phyloP scores from a whole-genome alignment of 2,329 filamentous ascomycete species.

The Verticillium zaregamsianum region DNA sequence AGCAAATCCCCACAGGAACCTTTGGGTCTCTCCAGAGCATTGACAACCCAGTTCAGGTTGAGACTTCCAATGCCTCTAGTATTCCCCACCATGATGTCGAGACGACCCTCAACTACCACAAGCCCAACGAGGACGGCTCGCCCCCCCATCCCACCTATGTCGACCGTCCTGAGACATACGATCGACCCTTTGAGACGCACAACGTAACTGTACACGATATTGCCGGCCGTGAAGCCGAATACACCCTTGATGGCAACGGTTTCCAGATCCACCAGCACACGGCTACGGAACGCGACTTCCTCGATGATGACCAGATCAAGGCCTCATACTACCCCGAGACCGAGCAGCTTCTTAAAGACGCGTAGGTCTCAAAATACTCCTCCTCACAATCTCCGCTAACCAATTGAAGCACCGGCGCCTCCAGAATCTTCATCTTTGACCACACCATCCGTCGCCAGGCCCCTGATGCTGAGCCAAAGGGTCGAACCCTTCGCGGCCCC shows the following conservation, averaged over 20 bases:
- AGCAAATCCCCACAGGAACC: neutral
- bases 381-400: neutral
- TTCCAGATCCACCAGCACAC: slow-evolving; percentile 28
- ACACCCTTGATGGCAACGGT: slow-evolving; percentile 31
- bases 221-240: slow-evolving; percentile 28
- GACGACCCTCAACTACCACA: slow-evolving; percentile 32
- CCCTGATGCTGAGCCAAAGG: slow-evolving; percentile 48
- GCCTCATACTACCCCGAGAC: slow-evolving; percentile 69
- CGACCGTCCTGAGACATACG: slow-evolving; percentile 28
- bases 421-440: slow-evolving; percentile 56
- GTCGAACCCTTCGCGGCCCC: slow-evolving; percentile 30
- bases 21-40: neutral
- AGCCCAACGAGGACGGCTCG: slow-evolving; percentile 36
- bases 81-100: slow-evolving; percentile 20
- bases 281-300: slow-evolving; percentile 30
- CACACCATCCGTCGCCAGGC: slow-evolving; percentile 47
- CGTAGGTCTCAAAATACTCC: slow-evolving; percentile 27
- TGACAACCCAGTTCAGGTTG: neutral
- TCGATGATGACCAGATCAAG: slow-evolving; percentile 59
- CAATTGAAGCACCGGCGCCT: slow-evolving; percentile 46
- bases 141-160: slow-evolving; percentile 30
- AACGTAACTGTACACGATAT: slow-evolving; percentile 28
- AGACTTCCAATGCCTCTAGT: neutral
- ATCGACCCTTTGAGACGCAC: slow-evolving; percentile 21
- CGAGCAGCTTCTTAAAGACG: slow-evolving; percentile 60